Evolutionary conservation across 202 grass and related monocot genomes (phyloP).

Genomic region (Schoenoplectus tabernaemontani): DNA sequence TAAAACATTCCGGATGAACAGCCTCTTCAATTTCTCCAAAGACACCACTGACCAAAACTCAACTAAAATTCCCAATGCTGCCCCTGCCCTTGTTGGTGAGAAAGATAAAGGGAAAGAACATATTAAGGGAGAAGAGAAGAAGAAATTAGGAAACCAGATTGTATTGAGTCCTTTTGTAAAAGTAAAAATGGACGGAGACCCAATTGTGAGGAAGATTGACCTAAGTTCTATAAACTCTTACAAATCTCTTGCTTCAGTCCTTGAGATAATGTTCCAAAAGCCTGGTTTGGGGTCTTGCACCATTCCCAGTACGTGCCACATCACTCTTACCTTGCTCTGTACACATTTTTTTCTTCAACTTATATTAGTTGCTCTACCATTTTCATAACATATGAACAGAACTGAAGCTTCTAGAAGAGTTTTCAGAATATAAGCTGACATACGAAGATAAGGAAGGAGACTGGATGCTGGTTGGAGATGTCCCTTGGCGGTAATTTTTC

Average conservation of each 20-base stretch:
- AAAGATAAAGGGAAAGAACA: slow-evolving; percentile 30
- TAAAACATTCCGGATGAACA: slow-evolving; percentile 72
- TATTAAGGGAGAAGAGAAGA: slow-evolving; percentile 28
- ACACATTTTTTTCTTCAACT: background rate
- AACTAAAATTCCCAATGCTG: slow-evolving; percentile 23
- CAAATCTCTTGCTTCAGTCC: slow-evolving; percentile 50
- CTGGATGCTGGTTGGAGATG: slow-evolving; percentile 97
- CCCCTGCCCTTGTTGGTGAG: background rate
- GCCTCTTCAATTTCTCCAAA: slow-evolving; percentile 53
- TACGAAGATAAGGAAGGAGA: slow-evolving; percentile 95
- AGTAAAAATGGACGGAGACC: slow-evolving; percentile 85
- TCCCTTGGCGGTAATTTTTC: slow-evolving; percentile 76
- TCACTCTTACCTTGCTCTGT: background rate
- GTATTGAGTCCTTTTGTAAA: slow-evolving; percentile 41
- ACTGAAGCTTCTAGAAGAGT: slow-evolving; percentile 5
- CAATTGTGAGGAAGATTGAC: slow-evolving; percentile 87
- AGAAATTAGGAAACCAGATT: slow-evolving; percentile 13
- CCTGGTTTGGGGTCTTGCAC: slow-evolving; percentile 12
- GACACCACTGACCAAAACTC: slow-evolving; percentile 28
- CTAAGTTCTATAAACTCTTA: slow-evolving; percentile 54
- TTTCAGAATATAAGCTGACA: slow-evolving; percentile 59
- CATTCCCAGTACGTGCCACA: background rate
- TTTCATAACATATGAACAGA: slow-evolving; percentile 16
- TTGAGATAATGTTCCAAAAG: slow-evolving; percentile 78
- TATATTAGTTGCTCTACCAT: background rate